These are phyloP conservation scores for Fusarium illudens DNA, from an alignment of 2,329 filamentous ascomycete genomes.

Conservation along the genomic window DNA sequence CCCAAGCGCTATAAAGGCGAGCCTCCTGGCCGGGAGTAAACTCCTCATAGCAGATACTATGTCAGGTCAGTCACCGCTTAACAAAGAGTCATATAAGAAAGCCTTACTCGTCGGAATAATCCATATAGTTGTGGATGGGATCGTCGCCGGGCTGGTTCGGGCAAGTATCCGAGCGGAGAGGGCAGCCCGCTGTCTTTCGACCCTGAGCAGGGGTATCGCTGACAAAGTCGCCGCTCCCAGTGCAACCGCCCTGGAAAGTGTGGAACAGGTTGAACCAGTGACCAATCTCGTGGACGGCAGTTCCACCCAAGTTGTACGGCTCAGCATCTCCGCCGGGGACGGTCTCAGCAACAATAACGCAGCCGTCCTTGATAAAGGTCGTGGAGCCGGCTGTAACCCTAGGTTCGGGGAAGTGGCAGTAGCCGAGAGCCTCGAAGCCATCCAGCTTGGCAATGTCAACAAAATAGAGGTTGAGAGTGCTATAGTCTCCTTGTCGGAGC, in stretches of 20 bases:
- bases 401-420: slow-evolving; percentile 55
- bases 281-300: slow-evolving; percentile 49
- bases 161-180: slow-evolving; percentile 47
- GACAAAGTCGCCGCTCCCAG: slow-evolving; percentile 49
- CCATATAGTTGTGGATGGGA: slow-evolving; percentile 51
- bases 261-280: slow-evolving; percentile 56
- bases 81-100: accelerated
- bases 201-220: slow-evolving; percentile 52
- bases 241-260: slow-evolving; percentile 51
- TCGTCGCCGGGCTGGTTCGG: slow-evolving; percentile 44
- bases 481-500: slow-evolving; percentile 57
- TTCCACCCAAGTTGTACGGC: slow-evolving; percentile 46
- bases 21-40: slow-evolving; percentile 35
- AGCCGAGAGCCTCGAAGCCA: slow-evolving; percentile 45
- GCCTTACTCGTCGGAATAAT: slow-evolving; percentile 52
- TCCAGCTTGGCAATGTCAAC: slow-evolving; percentile 25
- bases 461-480: slow-evolving; percentile 50
- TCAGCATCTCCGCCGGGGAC: slow-evolving; percentile 49
- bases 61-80: background rate
- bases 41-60: slow-evolving; percentile 35
- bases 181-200: slow-evolving; percentile 47
- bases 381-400: slow-evolving; percentile 14
- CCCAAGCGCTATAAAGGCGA: slow-evolving; percentile 37
- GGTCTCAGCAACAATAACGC: slow-evolving; percentile 49
- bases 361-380: slow-evolving; percentile 50